A percentile compares a stretch with the other conserved stretches of the same genome.
These are phyloP conservation scores for Leccinum truebloodii DNA, from an alignment of 768 basidiomycete genomes.

Conservation along the genomic window DNA sequence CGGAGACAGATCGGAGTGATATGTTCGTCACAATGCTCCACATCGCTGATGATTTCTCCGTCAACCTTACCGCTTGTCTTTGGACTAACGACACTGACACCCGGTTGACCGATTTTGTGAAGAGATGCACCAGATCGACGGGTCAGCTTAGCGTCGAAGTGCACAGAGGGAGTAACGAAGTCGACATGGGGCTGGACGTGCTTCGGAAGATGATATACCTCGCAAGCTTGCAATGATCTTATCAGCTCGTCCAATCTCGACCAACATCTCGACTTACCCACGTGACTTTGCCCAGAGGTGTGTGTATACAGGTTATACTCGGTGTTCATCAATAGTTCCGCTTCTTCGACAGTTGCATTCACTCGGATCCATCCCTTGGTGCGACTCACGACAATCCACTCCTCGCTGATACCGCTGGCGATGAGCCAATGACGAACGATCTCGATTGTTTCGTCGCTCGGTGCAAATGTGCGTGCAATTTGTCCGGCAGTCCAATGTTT, in stretches of 20 bases:
- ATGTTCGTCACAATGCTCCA: conserved; percentile 25
- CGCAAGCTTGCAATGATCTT: conserved; percentile 25
- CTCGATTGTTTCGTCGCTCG: conserved; percentile 23
- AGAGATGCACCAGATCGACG: conserved; percentile 15
- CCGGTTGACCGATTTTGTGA: conserved; percentile 19
- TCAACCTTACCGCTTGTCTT: conserved; percentile 19
- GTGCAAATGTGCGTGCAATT: conserved; percentile 29
- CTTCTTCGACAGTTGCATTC: conserved; percentile 32
- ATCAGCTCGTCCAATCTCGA: background rate
- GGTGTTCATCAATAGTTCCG: conserved; percentile 33
- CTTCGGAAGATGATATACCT: conserved; percentile 34
- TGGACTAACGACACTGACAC: conserved; percentile 9
- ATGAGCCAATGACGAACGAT: conserved; percentile 32
- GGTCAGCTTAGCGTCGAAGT: conserved; percentile 31
- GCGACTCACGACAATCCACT: conserved; percentile 18
- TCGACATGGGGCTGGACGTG: conserved; percentile 35
- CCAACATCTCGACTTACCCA: conserved; percentile 19
- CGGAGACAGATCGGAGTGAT: conserved; percentile 36
- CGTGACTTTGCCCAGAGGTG: conserved; percentile 25
- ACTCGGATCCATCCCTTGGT: conserved; percentile 31
- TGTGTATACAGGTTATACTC: conserved; percentile 35
- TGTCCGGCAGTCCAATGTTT: conserved; percentile 34
- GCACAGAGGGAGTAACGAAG: conserved; percentile 37
- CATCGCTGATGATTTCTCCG: conserved; percentile 7
- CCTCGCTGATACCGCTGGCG: conserved; percentile 23